Evolutionary conservation across 306 rosid species (phyloP), one percentile per base, ranked within the genome.

Genomic region (Acacia crassicarpa): DNA sequence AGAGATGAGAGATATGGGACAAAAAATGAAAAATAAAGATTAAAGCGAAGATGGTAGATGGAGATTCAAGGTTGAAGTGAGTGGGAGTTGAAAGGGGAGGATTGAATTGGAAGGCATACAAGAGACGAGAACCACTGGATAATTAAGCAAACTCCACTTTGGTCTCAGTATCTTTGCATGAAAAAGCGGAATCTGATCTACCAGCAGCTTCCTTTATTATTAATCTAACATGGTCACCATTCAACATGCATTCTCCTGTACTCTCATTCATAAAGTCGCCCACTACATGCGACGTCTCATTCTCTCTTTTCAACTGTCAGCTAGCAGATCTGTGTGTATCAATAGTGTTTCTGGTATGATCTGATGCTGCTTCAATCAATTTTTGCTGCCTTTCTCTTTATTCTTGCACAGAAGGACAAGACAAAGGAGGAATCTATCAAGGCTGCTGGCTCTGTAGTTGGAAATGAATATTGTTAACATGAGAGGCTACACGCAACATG

Each of bases 191-290:
- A 61, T 23, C 68, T 62, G 41, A 38, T 38, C 41, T 38, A 38
- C 41, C 41, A 25, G 33, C 23, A 56, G 9, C 35, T 25, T 10
- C 33, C 17, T 61, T 61, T 61, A 61, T 87, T 83, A 61, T 82
- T 79, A 74, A 81, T 84, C 61, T 85, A 67, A 22, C 84, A 84
- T 85, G 92, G 87, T 65, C 69, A 61, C 72, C 49, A 79, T 88
- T 90, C 67, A 62, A 25, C 68, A 27, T 62, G 38, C 68, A 13
- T 5, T 80, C 81, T 85, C 75, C 68, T 80, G 88, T 78, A 22
- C 35, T 61, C 16, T 59, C 61, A 59, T 75, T 74, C 75, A 66
- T 54, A 78, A 78, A 25, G 67, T 68, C 56, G 85, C 51, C 13
- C 46, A 19, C 22, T 82, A 27, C 41, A 38, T 38, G 41, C 41